These are phyloP conservation scores for Capsella bursapastoris DNA, from an alignment of 345 rosid genomes.

Conservation along the genomic window DNA sequence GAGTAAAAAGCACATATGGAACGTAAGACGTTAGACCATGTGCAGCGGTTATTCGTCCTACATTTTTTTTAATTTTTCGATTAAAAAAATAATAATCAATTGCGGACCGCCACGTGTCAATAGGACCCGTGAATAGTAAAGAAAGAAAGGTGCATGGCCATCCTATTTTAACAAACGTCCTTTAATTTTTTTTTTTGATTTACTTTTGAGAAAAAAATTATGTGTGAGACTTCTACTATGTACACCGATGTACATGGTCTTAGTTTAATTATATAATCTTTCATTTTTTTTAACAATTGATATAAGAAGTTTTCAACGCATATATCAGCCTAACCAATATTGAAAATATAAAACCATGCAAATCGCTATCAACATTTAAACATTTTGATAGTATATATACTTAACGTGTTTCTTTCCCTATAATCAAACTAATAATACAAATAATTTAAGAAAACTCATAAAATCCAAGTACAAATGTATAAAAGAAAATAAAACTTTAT, in stretches of 20 bases:
- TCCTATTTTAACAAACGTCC: no score
- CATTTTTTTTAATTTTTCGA: no score
- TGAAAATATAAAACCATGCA: background rate
- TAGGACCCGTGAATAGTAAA: no score
- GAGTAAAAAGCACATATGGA: no score
- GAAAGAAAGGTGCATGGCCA: no score
- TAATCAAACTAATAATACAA: background rate
- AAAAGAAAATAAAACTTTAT: background rate
- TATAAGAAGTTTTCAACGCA: background rate
- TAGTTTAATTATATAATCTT: no score
- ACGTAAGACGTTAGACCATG: background rate
- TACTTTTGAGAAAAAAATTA: no score
- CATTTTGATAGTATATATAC: constrained; percentile 2
- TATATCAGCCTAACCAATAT: constrained; percentile 11
- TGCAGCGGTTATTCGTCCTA: no score
- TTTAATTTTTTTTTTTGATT: no score
- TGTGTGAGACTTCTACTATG: no score
- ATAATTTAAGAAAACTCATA: background rate
- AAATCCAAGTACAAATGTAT: background rate
- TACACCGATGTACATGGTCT: no score
- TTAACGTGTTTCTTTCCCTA: constrained; percentile 30
- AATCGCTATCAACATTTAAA: constrained; percentile 21
- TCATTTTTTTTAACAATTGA: background rate
- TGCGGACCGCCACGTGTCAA: no score
- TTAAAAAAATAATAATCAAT: background rate